Conservation (phyloP, 176 grass and related monocot genomes). For the Eragrostis curvula region DNA sequence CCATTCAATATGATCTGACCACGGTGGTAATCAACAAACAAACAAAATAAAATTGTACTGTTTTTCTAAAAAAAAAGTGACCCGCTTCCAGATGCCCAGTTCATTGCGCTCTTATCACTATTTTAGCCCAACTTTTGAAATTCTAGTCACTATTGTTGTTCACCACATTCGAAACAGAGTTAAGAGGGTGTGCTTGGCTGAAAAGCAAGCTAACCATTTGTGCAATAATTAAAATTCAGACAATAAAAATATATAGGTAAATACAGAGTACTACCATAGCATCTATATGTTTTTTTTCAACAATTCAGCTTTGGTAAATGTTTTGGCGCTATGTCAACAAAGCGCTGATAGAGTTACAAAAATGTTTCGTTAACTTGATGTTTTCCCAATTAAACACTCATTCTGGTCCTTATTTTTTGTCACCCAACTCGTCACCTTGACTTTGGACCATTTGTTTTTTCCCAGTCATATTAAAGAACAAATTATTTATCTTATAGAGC, state of each 20-base stretch:
- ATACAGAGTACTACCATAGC: not conserved
- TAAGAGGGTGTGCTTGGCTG: not conserved
- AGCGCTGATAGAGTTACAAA: not conserved
- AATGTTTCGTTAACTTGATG: not conserved
- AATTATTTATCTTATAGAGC: not conserved
- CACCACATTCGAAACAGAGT: not conserved
- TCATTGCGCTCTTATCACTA: too few relatives aligned
- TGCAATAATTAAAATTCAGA: constrained; percentile 5
- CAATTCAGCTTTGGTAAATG: not conserved
- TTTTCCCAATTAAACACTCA: not conserved
- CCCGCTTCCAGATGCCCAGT: too few relatives aligned
- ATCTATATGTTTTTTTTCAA: not conserved
- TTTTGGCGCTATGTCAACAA: not conserved
- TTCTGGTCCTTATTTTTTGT: not conserved
- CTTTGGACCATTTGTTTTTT: not conserved
- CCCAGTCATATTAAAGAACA: not conserved
- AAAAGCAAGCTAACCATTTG: constrained; percentile 1
- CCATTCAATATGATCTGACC: not conserved
- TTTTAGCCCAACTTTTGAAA: too few relatives aligned
- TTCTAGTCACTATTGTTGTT: not conserved
- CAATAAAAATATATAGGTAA: not conserved
- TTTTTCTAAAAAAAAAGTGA: not conserved
- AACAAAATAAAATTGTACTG: not conserved
- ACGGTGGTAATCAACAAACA: not conserved
- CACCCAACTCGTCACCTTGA: not conserved